A percentile compares a stretch with the other conserved stretches of the same genome.
Evolutionary conservation across 2,329 filamentous ascomycete genomes (phyloP).

Genomic region (Colletotrichum cereale): DNA sequence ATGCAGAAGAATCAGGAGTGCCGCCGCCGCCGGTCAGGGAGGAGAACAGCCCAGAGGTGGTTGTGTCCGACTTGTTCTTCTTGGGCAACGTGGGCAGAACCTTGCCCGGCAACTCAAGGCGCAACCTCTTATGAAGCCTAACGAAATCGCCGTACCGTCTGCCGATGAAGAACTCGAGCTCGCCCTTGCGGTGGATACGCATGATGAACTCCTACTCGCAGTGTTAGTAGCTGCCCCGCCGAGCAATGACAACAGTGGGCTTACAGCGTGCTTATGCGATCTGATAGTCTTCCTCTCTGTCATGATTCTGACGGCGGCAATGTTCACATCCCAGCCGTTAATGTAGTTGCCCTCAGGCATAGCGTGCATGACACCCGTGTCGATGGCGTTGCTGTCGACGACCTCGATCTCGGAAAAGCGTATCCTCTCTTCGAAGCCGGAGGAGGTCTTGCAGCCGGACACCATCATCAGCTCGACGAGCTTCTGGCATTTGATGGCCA

Average conservation of each 20-base stretch:
- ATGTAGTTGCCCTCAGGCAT: conserved; percentile 91
- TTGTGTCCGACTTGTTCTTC: conserved; percentile 88
- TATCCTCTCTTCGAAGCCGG: conserved; percentile 97
- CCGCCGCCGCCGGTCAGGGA: conserved; percentile 67
- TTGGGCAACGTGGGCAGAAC: conserved; percentile 87
- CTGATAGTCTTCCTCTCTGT: conserved; percentile 87
- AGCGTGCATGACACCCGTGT: conserved; percentile 87
- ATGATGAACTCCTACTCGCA: conserved; percentile 86
- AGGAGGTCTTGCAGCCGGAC: conserved; percentile 93
- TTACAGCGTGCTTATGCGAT: conserved; percentile 90
- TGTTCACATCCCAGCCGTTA: conserved; percentile 97
- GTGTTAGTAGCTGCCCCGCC: background rate
- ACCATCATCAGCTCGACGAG: conserved; percentile 99
- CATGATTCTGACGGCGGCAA: conserved; percentile 86
- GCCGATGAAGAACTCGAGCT: conserved; percentile 83
- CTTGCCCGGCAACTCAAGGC: conserved; percentile 90
- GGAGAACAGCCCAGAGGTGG: conserved; percentile 69
- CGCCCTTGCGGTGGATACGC: conserved; percentile 82
- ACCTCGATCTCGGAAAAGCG: conserved; percentile 97
- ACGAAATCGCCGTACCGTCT: conserved; percentile 91
- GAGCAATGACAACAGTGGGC: conserved; percentile 48
- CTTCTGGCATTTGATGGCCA: conserved; percentile 94
- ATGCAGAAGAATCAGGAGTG: conserved; percentile 79
- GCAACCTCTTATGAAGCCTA: conserved; percentile 81
- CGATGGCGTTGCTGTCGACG: conserved; percentile 92